A percentile compares a stretch with the other conserved stretches of the same genome.
Conservation (phyloP, 164 flowering plant species). For the Amborella trichopoda region DNA sequence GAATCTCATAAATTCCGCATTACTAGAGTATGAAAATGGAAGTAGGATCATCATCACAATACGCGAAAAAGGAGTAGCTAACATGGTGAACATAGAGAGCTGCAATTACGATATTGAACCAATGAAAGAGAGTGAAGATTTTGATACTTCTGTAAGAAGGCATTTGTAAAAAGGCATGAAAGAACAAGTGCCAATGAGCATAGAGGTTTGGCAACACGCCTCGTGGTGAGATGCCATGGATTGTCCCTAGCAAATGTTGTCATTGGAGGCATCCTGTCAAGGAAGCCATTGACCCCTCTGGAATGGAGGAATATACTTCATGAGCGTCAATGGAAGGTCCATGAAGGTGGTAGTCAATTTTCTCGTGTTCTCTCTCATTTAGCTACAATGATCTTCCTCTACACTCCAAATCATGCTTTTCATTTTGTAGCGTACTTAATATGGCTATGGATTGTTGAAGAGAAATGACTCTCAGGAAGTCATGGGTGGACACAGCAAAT, state of each 20-base stretch:
- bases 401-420: conserved; percentile 12
- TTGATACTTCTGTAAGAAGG: no score
- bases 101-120: not conserved
- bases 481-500: conserved; percentile 6
- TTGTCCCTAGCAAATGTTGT: conserved; percentile 13
- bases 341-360: conserved; percentile 1
- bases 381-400: conserved; percentile 9
- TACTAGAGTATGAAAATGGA: not conserved
- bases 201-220: not conserved
- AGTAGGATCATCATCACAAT: conserved; percentile 4
- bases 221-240: conserved; percentile 14
- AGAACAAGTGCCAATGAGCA: no score
- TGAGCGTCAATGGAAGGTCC: conserved; percentile 5
- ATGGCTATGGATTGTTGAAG: conserved; percentile 15
- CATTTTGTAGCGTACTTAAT: conserved; percentile 12
- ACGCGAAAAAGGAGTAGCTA: not conserved
- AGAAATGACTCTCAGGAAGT: not conserved
- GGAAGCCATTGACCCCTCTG: conserved; percentile 3
- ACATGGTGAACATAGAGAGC: not conserved
- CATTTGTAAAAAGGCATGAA: no score
- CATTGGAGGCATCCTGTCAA: conserved; percentile 8
- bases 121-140: no score
- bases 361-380: conserved; percentile 1
- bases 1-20: not conserved
- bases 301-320: not conserved